Percentiles rank a stretch among this genome's conserved stretches.
phyloP scores from a whole-genome alignment of 2,329 filamentous ascomycete genomes.

The Coleophoma eucalyptorum region DNA sequence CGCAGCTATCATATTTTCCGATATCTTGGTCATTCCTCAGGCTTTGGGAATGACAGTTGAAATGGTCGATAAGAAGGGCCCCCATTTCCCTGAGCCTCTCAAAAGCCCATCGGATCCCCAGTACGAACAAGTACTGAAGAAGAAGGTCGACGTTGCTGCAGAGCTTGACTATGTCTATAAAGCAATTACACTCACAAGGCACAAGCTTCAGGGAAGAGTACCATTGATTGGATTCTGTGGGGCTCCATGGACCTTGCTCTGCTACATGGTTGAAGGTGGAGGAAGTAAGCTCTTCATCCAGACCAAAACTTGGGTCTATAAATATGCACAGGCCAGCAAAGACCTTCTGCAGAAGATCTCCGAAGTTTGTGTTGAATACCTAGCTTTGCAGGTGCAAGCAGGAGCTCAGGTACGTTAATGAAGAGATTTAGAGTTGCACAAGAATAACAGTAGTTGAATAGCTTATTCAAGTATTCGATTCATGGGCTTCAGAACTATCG shows the following conservation, averaged over 20 bases:
- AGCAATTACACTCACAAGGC: conserved; percentile 84
- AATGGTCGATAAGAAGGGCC: conserved; percentile 97
- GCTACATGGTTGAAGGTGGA: conserved; percentile 98
- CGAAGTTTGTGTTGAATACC: conserved; percentile 90
- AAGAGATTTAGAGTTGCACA: no score
- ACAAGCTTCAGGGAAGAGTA: conserved; percentile 83
- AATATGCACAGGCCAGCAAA: conserved; percentile 76
- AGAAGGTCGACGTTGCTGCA: conserved; percentile 76
- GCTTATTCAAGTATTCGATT: conserved; percentile 96
- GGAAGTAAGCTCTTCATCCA: conserved; percentile 93
- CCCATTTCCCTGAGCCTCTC: conserved; percentile 86
- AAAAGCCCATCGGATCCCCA: conserved; percentile 76
- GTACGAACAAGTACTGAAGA: conserved; percentile 72
- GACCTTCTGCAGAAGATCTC: conserved; percentile 85
- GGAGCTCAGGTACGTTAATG: conserved; percentile 69
- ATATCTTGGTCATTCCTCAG: conserved; percentile 96
- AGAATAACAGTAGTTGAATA: conserved; percentile 25
- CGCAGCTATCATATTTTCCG: conserved; percentile 97
- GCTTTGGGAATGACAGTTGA: conserved; percentile 98
- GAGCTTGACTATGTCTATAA: conserved; percentile 95
- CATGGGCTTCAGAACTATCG: conserved; percentile 92
- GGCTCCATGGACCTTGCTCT: conserved; percentile 93
- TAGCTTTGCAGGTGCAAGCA: conserved; percentile 87
- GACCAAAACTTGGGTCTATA: conserved; percentile 96
- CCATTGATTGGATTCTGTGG: conserved; percentile 96